Conservation (phyloP, 1,139 yeast genomes). For the Komagataea norvegica region DNA sequence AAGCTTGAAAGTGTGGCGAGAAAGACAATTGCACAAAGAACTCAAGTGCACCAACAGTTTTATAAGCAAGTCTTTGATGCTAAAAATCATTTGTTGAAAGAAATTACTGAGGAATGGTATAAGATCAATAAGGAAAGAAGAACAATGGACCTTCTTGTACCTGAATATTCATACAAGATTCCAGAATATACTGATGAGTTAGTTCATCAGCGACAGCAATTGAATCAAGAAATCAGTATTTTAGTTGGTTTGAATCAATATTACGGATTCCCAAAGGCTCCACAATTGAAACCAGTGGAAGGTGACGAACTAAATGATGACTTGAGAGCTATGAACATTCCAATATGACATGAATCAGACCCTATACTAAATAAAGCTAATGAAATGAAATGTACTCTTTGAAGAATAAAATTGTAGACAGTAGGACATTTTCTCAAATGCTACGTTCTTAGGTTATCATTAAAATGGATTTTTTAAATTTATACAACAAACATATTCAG, state of each 20-base stretch:
- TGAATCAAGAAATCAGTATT: constrained; percentile 50
- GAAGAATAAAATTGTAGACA: not conserved
- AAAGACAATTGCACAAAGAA: constrained; percentile 77
- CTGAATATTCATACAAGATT: constrained; percentile 35
- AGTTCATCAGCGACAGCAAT: constrained; percentile 34
- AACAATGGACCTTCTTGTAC: constrained; percentile 70
- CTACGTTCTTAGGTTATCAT: constrained; percentile 12
- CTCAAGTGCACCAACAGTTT: constrained; percentile 81
- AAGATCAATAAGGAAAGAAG: constrained; percentile 86
- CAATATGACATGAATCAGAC: constrained; percentile 2
- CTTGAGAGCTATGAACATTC: constrained; percentile 29
- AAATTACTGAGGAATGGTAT: constrained; percentile 88
- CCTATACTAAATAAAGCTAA: constrained; percentile 2
- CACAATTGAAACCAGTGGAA: constrained; percentile 47
- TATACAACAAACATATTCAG: constrained; percentile 13
- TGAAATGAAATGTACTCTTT: constrained; percentile 3
- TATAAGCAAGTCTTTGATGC: constrained; percentile 63
- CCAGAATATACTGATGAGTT: constrained; percentile 33
- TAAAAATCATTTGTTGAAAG: constrained; percentile 59
- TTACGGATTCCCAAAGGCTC: constrained; percentile 61
- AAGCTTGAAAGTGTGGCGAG: constrained; percentile 70
- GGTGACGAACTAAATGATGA: constrained; percentile 63
- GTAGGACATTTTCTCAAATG: not conserved
- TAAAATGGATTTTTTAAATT: constrained; percentile 15
- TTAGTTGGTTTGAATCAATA: constrained; percentile 50